These are phyloP conservation scores for Cyphellophora europaea DNA, from an alignment of 2,329 filamentous ascomycete genomes.

Conservation along the genomic window DNA sequence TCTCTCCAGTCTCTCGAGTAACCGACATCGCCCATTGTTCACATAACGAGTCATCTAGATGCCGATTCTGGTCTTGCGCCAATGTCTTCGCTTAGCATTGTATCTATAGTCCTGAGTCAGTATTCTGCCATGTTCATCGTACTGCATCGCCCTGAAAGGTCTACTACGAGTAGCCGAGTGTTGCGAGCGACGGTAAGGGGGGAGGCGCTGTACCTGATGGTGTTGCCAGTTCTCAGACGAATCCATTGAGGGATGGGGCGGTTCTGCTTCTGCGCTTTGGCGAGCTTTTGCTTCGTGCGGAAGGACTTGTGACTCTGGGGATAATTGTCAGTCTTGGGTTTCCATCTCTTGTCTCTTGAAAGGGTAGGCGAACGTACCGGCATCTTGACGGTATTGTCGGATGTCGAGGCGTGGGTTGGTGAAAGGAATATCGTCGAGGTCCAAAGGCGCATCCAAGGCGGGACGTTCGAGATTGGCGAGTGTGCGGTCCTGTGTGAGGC, in stretches of 20 bases:
- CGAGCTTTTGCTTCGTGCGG: conserved; percentile 99
- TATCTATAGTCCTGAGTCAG: conserved; percentile 69
- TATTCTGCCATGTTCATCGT: not conserved
- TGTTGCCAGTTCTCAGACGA: conserved; percentile 95
- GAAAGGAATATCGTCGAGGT: not conserved
- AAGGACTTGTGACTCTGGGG: conserved; percentile 80
- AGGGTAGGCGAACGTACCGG: no score
- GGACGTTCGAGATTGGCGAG: no score
- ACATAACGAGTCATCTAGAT: conserved; percentile 63
- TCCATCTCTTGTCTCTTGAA: no score
- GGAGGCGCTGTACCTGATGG: conserved; percentile 69
- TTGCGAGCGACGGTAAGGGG: conserved; percentile 6
- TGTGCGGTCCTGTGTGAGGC: no score
- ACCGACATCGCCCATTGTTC: no score
- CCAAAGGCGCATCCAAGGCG: no score
- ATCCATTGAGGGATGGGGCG: conserved; percentile 99
- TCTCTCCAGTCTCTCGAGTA: no score
- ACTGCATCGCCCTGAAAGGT: not conserved
- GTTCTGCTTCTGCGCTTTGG: conserved; percentile 99
- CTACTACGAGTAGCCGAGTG: not conserved
- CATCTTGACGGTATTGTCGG: conserved; percentile 40
- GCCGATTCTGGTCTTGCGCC: conserved; percentile 99
- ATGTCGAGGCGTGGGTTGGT: conserved; percentile 11
- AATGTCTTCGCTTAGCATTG: conserved; percentile 99
- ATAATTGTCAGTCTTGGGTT: conserved; percentile 1